These are phyloP conservation scores for Termitomyces sp. DNA, from an alignment of 768 basidiomycete genomes.

Conservation along the genomic window DNA sequence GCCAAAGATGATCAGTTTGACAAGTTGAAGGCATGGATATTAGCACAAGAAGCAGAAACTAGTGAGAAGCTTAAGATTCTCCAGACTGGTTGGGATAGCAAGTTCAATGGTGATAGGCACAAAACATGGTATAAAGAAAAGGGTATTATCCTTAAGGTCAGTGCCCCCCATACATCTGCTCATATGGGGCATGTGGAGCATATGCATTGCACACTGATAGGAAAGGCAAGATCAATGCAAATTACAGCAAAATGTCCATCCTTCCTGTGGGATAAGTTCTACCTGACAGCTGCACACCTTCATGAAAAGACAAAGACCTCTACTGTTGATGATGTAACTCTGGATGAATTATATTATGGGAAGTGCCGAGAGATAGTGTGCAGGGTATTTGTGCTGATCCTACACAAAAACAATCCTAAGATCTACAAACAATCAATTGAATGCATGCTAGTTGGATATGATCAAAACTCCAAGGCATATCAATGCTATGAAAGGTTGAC, in stretches of 20 bases:
- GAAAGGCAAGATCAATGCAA: too few relatives aligned
- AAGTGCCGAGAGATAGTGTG: slow-evolving; percentile 29
- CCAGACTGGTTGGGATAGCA: not conserved
- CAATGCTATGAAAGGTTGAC: too few relatives aligned
- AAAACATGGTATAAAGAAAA: not conserved
- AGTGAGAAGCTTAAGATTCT: not conserved
- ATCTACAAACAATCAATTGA: too few relatives aligned
- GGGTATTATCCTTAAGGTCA: slow-evolving; percentile 16
- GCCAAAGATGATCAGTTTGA: not conserved
- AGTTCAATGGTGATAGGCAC: not conserved
- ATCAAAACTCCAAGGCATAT: too few relatives aligned
- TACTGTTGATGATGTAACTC: slow-evolving; percentile 11
- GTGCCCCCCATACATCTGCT: slow-evolving; percentile 27
- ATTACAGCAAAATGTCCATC: too few relatives aligned
- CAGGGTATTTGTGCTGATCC: slow-evolving; percentile 29
- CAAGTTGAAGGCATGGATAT: not conserved
- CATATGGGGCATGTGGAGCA: slow-evolving; percentile 24
- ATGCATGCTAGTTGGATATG: too few relatives aligned
- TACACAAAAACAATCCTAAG: slow-evolving; percentile 22
- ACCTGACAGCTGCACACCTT: too few relatives aligned
- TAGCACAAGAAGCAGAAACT: not conserved
- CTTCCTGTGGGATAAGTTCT: too few relatives aligned
- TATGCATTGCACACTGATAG: too few relatives aligned
- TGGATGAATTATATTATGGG: slow-evolving; percentile 21
- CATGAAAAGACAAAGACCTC: slow-evolving; percentile 4